Evolutionary conservation across 768 basidiomycete genomes (phyloP).

Genomic region (Pleurotus pulmonarius): DNA sequence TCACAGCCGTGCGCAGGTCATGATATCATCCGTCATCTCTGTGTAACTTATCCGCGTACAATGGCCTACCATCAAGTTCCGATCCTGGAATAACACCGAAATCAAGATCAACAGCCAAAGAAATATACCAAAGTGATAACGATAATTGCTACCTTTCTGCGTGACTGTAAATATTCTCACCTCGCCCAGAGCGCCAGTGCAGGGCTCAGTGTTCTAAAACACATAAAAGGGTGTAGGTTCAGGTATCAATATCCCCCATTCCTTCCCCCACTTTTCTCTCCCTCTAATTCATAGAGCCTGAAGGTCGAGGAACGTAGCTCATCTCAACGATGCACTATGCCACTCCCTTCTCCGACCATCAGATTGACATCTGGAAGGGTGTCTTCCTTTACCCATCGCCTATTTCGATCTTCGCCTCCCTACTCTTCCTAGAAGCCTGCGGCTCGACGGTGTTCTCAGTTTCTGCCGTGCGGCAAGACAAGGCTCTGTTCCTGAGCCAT

Average conservation of each 20-base stretch:
- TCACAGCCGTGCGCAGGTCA: not conserved
- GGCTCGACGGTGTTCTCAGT: not conserved
- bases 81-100: constrained; percentile 5
- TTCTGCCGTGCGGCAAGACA: constrained; percentile 5
- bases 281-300: not conserved
- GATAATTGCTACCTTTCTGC: not conserved
- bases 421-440: constrained; percentile 4
- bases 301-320: not conserved
- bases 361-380: not conserved
- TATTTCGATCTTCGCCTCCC: not conserved
- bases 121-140: constrained; percentile 2
- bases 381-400: not conserved
- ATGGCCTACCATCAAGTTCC: constrained; percentile 7
- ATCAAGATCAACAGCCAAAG: constrained; percentile 1
- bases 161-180: constrained; percentile 5
- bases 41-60: not conserved
- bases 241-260: constrained; percentile 6
- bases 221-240: not conserved
- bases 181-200: constrained; percentile 6
- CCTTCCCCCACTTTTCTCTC: not conserved
- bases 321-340: not conserved
- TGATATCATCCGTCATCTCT: constrained; percentile 3
- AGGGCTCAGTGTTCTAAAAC: not conserved
- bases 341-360: constrained; percentile 8
- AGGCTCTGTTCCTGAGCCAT: not conserved